Base-by-base conservation (phyloP, 2,329 filamentous ascomycete genomes). In the Plectosphaerella plurivora region DNA sequence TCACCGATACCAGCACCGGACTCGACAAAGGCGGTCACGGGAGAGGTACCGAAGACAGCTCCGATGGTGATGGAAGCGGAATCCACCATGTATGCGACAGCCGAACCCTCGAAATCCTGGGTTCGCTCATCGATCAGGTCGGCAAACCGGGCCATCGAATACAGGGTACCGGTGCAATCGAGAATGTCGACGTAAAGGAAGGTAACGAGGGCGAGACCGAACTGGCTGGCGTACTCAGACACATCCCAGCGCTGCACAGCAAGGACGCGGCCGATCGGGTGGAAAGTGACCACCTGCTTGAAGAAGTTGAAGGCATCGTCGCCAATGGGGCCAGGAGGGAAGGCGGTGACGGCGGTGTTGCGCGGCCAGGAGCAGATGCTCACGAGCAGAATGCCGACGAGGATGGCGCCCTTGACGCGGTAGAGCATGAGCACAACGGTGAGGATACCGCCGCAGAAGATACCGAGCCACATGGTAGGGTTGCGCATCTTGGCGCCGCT, bases 181-280 rank as follows among this genome's bases (percentile, higher is more conserved):
- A 96, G 82, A 55, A 96, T 93, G 63, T 96, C 91, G 58, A 95
- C 90, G 63, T 96, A 95, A 20, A 95, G 77, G 72, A 96, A 95
- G 3, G 91, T 95, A 67, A 95, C 86, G 57, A 95, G 83, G 1
- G 91, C 91, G 48, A 94, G 77, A 25, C 87, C 88, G 63, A 95
- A 95, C 63, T 94, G 86, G 4, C 83, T 83, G 11, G 87, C 84
- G 53, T 90, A 84, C 5, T 75, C 75, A 8, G 77, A 72, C 22
- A 95, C 75, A 60, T 88, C 73, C 86, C 89, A 96, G 53, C 90
- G 73, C 64, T 91, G 88, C 1, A 86, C 89, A 35, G 77, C 79
- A 14, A 95, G 77, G 5, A 82, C 85, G 47, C 81, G 78, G 55
- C 78, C 65, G 64, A 96, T 95, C 6, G 83, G 80, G 64, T 93